A percentile compares a stretch with the other conserved stretches of the same genome.
Evolutionary conservation across 768 basidiomycete genomes (phyloP).

Genomic region (Hericium coralloides): DNA sequence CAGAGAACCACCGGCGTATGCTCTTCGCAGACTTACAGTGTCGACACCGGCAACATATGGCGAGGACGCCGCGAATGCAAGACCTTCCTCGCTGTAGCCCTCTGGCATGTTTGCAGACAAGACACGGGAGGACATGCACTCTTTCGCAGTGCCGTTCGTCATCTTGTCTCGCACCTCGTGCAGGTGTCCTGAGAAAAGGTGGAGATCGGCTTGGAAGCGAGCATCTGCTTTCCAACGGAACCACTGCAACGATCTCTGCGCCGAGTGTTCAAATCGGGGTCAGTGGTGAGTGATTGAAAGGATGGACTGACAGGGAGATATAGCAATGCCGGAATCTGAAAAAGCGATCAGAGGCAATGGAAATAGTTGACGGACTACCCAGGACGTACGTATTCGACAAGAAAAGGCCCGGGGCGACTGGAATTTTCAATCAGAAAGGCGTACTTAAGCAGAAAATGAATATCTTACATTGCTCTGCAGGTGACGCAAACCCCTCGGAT

Average conservation of each 20-base stretch:
- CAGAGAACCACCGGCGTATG: not conserved
- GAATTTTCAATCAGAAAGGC: too few species aligned
- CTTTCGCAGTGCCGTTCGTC: constrained; percentile 1
- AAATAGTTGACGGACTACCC: not conserved
- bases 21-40: not conserved
- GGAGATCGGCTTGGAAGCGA: not conserved
- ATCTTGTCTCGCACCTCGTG: not conserved
- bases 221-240: constrained; percentile 5
- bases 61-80: constrained; percentile 5
- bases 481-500: not conserved
- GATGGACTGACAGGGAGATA: constrained; percentile 5
- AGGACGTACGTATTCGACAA: not conserved
- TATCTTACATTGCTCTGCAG: not conserved
- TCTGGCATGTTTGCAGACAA: not conserved
- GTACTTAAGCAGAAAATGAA: too few species aligned
- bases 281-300: not conserved
- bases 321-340: constrained; percentile 1
- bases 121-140: constrained; percentile 2
- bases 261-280: not conserved
- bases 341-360: not conserved
- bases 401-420: not conserved
- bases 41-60: constrained; percentile 9
- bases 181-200: not conserved
- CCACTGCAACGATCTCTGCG: constrained; percentile 7
- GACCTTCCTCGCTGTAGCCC: constrained; percentile 1